Conservation (phyloP, 192 early-diverging fungal species). For the Gaertneriomyces sp. region DNA sequence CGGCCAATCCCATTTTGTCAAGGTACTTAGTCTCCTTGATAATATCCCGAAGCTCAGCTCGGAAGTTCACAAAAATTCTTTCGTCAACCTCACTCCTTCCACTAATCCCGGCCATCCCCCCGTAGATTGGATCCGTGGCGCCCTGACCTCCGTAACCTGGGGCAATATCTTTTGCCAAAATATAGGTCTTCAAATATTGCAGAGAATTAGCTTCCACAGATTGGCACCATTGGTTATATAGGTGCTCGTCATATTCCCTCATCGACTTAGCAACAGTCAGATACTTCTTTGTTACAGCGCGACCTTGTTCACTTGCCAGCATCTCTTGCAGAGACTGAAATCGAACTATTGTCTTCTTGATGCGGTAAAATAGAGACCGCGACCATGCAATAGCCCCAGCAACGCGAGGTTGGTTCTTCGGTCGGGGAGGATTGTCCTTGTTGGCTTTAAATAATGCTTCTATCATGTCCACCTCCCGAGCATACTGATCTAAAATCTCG, state of each 20-base stretch:
- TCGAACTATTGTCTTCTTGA: slow-evolving; percentile 63
- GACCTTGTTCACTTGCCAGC: slow-evolving; percentile 55
- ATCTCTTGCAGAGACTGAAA: slow-evolving; percentile 67
- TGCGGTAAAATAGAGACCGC: slow-evolving; percentile 51
- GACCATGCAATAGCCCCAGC: slow-evolving; percentile 62
- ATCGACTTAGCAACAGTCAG: slow-evolving; percentile 57
- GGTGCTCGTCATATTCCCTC: slow-evolving; percentile 59
- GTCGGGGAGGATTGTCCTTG: slow-evolving; percentile 52
- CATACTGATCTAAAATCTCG: slow-evolving; percentile 63
- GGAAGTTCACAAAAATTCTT: slow-evolving; percentile 52
- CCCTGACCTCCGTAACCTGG: not conserved
- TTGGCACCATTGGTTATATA: slow-evolving; percentile 54
- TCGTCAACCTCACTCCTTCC: slow-evolving; percentile 26
- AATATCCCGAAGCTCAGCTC: slow-evolving; percentile 52
- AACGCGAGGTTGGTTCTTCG: slow-evolving; percentile 62
- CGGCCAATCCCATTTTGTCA: slow-evolving; percentile 53
- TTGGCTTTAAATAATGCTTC: slow-evolving; percentile 53
- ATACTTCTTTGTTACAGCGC: slow-evolving; percentile 58
- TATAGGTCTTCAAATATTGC: slow-evolving; percentile 53
- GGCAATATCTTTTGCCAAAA: slow-evolving; percentile 42
- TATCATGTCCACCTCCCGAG: slow-evolving; percentile 59
- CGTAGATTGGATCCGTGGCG: not conserved
- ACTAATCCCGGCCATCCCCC: not conserved
- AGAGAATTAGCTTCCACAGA: slow-evolving; percentile 57
- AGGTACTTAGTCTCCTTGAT: slow-evolving; percentile 67